Conservation (phyloP, 805 yeast genomes). For the Ogataea nakhonphanomensis region DNA sequence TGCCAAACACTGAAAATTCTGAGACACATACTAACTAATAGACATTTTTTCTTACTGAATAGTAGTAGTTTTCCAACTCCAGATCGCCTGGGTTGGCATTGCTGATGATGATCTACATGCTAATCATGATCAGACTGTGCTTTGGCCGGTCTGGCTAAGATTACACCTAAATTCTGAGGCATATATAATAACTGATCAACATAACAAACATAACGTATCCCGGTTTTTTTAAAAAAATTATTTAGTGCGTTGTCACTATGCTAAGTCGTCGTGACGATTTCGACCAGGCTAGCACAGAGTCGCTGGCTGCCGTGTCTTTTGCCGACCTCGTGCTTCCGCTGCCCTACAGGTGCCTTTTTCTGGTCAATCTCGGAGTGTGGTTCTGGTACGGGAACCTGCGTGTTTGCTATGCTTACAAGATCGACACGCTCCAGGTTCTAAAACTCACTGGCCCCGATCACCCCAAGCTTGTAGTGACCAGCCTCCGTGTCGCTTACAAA, state of each 20-base stretch:
- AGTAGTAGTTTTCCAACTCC: constrained; percentile 1
- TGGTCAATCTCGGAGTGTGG: constrained; percentile 48
- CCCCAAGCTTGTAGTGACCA: constrained; percentile 15
- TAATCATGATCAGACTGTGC: constrained; percentile 7
- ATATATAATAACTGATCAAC: background rate
- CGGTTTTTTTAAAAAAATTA: background rate
- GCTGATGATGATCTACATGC: constrained; percentile 12
- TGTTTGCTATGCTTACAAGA: constrained; percentile 35
- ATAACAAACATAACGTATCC: too few species aligned
- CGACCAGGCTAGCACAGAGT: constrained; percentile 1
- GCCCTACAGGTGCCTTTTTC: constrained; percentile 49
- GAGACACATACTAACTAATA: constrained; percentile 30
- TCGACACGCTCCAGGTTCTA: constrained; percentile 45
- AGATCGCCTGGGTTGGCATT: background rate
- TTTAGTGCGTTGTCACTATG: constrained; percentile 8
- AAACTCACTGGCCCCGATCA: constrained; percentile 30
- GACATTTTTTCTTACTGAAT: background rate
- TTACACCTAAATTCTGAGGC: constrained; percentile 8
- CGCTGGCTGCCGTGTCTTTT: constrained; percentile 1
- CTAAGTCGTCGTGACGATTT: constrained; percentile 7
- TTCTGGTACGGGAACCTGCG: constrained; percentile 50
- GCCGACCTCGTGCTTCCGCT: constrained; percentile 41
- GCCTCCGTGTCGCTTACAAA: constrained; percentile 19
- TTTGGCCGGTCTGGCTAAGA: background rate
- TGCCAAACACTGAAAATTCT: constrained; percentile 70